Base-by-base conservation (phyloP, 2,329 filamentous ascomycete genomes). In the Chaetomiaceae sp. region DNA sequence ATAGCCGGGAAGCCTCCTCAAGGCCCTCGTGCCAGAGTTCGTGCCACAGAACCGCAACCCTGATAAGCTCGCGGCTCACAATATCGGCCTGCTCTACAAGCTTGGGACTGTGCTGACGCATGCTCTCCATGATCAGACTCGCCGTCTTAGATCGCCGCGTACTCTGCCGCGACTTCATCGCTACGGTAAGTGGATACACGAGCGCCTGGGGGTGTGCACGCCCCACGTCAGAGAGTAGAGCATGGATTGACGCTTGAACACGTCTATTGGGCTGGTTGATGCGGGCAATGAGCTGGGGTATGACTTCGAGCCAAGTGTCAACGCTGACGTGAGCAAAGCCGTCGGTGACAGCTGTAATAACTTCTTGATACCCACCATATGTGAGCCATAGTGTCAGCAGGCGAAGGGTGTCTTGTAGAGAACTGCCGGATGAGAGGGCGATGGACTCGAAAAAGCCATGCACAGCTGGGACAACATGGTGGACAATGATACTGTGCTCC, bases 21-120 rank as follows among this genome's bases (percentile, higher is more conserved):
- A 99, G 78, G 25, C 89, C 95, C 70, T 99, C 95, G 61, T 99
- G 94, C 94, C 94, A 99, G 60, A 95, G 87, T 66, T 99, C 94
- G 66, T 99, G 94, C 95, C 95, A 99, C 21, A 99, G 72, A 2
- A 99, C 92, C 14, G 94, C 94, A 54, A 99, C 95, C 47, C 94
- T 85, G 65, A 99, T 97, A 51, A 99, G 82, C 68, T 99, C 95
- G 65, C 94, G 88, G 67, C 92, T 97, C 61, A 99, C 91, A 42
- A 91, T 79, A 66, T 96, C 92, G 32, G 94, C 94, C 70, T 99
- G 94, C 60, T 96, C 89, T 8, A 99, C 94, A 32, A 99, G 80
- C 62, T 84, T 87, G 18, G 90, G 85, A 66, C 91, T 97, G 67
- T 99, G 95, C 61, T 92, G 87, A 34, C 91, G 87, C 90, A 99